Conservation (phyloP, 2,329 filamentous ascomycete genomes). For the Gaeumannomyces tritici region DNA sequence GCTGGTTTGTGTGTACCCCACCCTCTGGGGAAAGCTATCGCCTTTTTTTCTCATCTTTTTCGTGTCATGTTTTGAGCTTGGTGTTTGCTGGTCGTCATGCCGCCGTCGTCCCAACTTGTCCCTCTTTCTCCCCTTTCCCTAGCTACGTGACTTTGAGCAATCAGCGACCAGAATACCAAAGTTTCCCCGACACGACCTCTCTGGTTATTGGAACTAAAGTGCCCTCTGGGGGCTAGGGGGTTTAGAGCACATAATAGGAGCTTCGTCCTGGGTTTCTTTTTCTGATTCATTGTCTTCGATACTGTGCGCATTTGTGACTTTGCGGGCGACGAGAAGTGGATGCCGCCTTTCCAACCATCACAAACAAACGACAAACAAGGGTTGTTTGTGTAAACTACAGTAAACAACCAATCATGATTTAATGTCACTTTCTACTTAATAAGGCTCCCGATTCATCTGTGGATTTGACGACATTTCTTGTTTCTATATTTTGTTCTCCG, state of each 20-base stretch:
- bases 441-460: neutral
- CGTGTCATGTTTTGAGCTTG: neutral
- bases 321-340: too few species aligned
- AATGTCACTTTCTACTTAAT: too few species aligned
- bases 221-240: too few species aligned
- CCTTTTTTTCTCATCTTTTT: neutral
- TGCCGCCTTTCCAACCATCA: too few species aligned
- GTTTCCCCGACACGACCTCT: neutral
- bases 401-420: neutral
- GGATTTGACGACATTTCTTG: neutral
- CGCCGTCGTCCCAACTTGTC: neutral
- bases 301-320: too few species aligned
- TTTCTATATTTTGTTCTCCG: neutral
- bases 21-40: too few species aligned
- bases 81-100: neutral
- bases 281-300: neutral
- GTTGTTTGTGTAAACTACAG: too few species aligned
- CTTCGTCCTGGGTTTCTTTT: neutral
- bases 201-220: neutral
- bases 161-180: neutral
- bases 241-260: neutral
- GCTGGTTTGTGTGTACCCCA: too few species aligned
- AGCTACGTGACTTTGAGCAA: neutral
- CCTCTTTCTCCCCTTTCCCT: neutral
- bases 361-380: too few species aligned